Evolutionary conservation across 1,139 yeast species (phyloP).

Genomic region (Geotrichum cucujoidarum): DNA sequence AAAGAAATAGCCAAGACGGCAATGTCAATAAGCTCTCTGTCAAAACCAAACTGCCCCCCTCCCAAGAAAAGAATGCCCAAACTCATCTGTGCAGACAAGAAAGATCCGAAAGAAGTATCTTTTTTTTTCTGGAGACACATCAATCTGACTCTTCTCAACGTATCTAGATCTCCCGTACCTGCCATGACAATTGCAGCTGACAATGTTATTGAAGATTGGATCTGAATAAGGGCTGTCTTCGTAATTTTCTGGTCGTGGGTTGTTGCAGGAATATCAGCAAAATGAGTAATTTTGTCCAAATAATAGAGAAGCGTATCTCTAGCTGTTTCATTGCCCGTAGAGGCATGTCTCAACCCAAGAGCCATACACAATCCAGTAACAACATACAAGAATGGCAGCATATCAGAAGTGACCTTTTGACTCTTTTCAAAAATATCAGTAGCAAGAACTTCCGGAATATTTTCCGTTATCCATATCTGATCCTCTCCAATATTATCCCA

Average conservation of each 20-base stretch:
- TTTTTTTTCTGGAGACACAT: conserved; percentile 55
- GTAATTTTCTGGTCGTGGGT: conserved; percentile 62
- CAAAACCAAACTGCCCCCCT: conserved; percentile 86
- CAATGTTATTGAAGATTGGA: conserved; percentile 58
- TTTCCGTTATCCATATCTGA: conserved; percentile 55
- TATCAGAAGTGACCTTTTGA: conserved; percentile 52
- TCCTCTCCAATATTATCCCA: conserved; percentile 63
- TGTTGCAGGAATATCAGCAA: conserved; percentile 43
- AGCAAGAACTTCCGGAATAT: conserved; percentile 46
- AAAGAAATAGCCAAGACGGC: conserved; percentile 71
- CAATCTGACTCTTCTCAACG: conserved; percentile 65
- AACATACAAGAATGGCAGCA: conserved; percentile 58
- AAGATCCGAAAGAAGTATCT: conserved; percentile 58
- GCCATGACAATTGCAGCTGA: conserved; percentile 76
- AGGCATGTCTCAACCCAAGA: conserved; percentile 71
- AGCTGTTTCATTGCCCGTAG: conserved; percentile 55
- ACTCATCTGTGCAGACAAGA: conserved; percentile 75
- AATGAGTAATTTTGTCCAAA: conserved; percentile 57
- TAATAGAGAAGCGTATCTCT: conserved; percentile 55
- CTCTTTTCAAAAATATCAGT: conserved; percentile 26
- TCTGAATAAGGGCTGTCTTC: conserved; percentile 50
- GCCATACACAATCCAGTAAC: conserved; percentile 74
- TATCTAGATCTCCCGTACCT: conserved; percentile 83
- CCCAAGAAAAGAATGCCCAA: conserved; percentile 85
- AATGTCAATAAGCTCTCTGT: conserved; percentile 57